phyloP scores from a whole-genome alignment of 352 stramenopile species.

The Phytophthora citricola region DNA sequence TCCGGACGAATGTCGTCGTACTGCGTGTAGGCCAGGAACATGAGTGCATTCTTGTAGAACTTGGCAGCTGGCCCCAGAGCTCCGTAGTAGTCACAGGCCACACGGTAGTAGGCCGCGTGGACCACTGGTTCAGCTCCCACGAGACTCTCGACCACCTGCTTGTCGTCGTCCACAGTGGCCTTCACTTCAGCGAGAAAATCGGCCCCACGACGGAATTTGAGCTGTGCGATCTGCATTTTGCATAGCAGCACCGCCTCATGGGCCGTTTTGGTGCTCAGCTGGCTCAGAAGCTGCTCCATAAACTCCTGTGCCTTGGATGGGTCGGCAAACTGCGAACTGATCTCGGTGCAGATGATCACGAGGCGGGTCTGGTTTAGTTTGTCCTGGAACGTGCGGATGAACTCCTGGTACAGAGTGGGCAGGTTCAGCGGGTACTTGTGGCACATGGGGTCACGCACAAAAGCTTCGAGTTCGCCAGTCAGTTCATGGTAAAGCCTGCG shows the following conservation, averaged over 20 bases:
- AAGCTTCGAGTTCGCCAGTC: conserved; percentile 92
- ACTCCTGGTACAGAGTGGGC: conserved; percentile 92
- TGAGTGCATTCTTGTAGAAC: conserved; percentile 97
- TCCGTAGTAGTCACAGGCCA: conserved; percentile 94
- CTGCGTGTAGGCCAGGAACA: conserved; percentile 96
- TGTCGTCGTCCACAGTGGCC: conserved; percentile 71
- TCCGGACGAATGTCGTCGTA: conserved; percentile 87
- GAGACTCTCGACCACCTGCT: conserved; percentile 79
- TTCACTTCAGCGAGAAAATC: conserved; percentile 74
- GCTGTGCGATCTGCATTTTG: conserved; percentile 78
- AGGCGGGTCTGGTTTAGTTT: conserved; percentile 97
- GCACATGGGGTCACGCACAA: conserved; percentile 86
- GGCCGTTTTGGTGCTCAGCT: conserved; percentile 68
- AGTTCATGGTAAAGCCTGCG: conserved; percentile 98
- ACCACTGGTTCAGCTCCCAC: conserved; percentile 92
- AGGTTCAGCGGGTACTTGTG: conserved; percentile 68
- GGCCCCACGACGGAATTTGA: conserved; percentile 68
- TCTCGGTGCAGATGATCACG: conserved; percentile 92
- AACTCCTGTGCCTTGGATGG: conserved; percentile 78
- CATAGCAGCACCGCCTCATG: conserved; percentile 78
- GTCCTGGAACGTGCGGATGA: conserved; percentile 94
- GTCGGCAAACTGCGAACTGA: conserved; percentile 79
- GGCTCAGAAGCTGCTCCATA: conserved; percentile 64
- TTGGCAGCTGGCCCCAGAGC: conserved; percentile 92
- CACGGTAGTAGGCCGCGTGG: conserved; percentile 93